Evolutionary conservation across 2,329 filamentous ascomycete species (phyloP).

Genomic region (Bipolaris cookei): DNA sequence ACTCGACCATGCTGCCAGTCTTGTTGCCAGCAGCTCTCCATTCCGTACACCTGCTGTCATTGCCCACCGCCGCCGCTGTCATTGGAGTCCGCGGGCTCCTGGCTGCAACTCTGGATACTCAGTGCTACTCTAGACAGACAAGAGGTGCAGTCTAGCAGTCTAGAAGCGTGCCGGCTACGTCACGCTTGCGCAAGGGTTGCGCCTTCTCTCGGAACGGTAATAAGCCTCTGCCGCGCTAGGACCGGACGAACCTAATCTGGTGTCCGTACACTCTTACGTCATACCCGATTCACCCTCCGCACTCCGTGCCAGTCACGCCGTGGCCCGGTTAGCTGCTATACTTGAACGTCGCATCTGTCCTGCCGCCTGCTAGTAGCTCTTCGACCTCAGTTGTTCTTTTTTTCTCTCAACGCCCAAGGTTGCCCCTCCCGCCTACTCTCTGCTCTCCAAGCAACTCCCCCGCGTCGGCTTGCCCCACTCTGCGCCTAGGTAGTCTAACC

Average conservation of each 20-base stretch:
- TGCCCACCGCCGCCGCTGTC: background rate
- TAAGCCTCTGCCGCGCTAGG: constrained; percentile 7
- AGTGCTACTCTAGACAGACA: background rate
- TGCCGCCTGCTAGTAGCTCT: background rate
- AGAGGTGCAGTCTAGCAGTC: constrained; percentile 5
- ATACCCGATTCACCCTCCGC: constrained; percentile 11
- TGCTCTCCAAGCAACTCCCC: constrained; percentile 13
- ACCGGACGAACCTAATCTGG: constrained; percentile 2
- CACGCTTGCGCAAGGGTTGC: constrained; percentile 13
- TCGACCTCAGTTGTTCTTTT: background rate
- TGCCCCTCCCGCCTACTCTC: background rate
- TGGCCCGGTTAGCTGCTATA: constrained; percentile 6
- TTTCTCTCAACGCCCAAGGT: background rate
- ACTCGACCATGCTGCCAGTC: too few relatives aligned
- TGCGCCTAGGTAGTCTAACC: constrained; percentile 37
- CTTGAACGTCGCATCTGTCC: constrained; percentile 6
- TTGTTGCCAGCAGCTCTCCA: background rate
- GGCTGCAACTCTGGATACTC: background rate
- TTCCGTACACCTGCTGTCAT: background rate
- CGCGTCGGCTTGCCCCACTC: constrained; percentile 36
- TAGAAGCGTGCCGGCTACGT: constrained; percentile 3
- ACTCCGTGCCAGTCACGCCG: background rate
- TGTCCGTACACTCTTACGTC: constrained; percentile 7
- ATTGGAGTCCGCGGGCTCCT: background rate
- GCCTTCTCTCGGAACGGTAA: background rate